Evolutionary conservation across 1,284 basidiomycete genomes (phyloP).

Genomic region (Cystobasidiaceae sp.): DNA sequence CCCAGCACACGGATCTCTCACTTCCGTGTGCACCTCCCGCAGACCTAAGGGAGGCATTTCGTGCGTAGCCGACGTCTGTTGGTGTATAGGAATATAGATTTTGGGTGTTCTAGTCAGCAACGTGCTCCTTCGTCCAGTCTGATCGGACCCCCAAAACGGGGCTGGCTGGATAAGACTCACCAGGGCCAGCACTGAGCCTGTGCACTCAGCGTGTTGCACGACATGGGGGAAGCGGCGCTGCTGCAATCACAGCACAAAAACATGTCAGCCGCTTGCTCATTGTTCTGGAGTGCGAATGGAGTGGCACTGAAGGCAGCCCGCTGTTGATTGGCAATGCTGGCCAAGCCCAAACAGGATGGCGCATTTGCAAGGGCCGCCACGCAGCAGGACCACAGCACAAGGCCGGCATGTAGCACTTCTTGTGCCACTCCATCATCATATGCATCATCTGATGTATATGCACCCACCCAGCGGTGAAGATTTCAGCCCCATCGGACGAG

Average conservation of each 20-base stretch:
- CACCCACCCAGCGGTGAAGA: constrained; percentile 6
- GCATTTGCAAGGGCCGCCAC: too few relatives aligned
- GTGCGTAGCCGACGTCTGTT: constrained; percentile 23
- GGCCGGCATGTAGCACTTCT: too few relatives aligned
- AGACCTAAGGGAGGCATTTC: constrained; percentile 27
- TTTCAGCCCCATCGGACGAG: constrained; percentile 18
- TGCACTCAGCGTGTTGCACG: constrained; percentile 22
- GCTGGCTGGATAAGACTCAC: background rate
- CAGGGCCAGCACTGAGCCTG: constrained; percentile 28
- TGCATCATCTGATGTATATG: background rate
- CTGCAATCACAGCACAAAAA: background rate
- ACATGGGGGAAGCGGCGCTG: constrained; percentile 6
- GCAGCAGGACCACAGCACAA: too few relatives aligned
- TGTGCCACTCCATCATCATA: background rate
- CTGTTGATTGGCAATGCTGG: too few relatives aligned
- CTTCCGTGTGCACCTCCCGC: constrained; percentile 29
- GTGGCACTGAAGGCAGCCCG: too few relatives aligned
- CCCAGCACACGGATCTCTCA: constrained; percentile 29
- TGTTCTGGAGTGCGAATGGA: too few relatives aligned
- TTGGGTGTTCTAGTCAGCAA: too few relatives aligned
- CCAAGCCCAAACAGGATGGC: too few relatives aligned
- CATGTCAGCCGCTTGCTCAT: background rate
- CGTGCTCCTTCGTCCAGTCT: background rate
- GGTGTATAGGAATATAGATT: too few relatives aligned
- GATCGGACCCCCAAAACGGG: background rate